A percentile compares a stretch with the other conserved stretches of the same genome.
phyloP scores from a whole-genome alignment of 768 basidiomycete genomes.

The Russula compacta region DNA sequence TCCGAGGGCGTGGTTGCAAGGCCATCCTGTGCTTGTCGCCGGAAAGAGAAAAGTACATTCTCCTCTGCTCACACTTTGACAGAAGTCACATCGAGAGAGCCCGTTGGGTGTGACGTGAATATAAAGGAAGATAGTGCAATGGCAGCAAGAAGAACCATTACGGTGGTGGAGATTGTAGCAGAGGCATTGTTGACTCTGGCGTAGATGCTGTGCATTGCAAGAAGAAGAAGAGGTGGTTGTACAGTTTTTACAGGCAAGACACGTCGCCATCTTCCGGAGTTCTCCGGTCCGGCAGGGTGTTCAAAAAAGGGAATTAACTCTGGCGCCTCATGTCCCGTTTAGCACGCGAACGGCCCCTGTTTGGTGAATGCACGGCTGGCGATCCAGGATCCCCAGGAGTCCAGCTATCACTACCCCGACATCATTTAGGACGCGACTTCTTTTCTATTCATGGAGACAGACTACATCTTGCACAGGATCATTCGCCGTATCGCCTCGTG shows the following conservation, averaged over 20 bases:
- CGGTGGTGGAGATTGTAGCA: conserved; percentile 62
- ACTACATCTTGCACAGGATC: conserved; percentile 51
- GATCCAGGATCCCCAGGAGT: neutral
- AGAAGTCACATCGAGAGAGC: conserved; percentile 47
- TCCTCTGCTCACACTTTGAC: conserved; percentile 61
- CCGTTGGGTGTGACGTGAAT: conserved; percentile 49
- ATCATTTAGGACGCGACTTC: neutral
- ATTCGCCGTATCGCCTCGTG: conserved; percentile 63
- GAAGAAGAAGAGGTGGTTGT: no score
- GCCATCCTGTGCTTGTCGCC: no score
- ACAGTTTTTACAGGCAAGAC: neutral
- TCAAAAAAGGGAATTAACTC: conserved; percentile 2
- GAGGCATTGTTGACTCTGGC: conserved; percentile 68
- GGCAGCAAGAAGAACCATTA: conserved; percentile 59
- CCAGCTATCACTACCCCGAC: neutral
- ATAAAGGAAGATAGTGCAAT: conserved; percentile 69
- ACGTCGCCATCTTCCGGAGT: neutral
- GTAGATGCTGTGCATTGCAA: conserved; percentile 57
- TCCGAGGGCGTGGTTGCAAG: no score
- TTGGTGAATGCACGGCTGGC: neutral
- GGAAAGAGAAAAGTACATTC: neutral
- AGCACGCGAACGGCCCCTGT: neutral
- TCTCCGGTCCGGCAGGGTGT: neutral
- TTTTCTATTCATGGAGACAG: conserved; percentile 25
- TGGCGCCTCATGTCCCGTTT: neutral